These are phyloP conservation scores for Aspergillus steynii DNA, from an alignment of 495 filamentous ascomycete genomes.

Conservation along the genomic window DNA sequence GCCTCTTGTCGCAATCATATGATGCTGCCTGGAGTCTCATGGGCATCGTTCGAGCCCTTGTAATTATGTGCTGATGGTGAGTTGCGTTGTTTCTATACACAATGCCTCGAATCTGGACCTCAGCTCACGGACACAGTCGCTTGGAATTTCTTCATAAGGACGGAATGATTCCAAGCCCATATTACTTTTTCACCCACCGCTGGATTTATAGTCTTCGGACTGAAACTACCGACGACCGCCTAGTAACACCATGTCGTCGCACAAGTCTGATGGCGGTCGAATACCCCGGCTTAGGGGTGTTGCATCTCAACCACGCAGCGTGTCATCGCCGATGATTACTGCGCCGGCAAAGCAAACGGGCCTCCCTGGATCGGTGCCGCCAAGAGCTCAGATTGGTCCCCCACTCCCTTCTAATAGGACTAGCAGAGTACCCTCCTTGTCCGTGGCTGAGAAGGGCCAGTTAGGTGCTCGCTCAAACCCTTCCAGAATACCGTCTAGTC, in stretches of 20 bases:
- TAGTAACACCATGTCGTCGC: constrained; percentile 39
- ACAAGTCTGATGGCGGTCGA: constrained; percentile 36
- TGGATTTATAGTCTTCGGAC: constrained; percentile 30
- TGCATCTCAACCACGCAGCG: constrained; percentile 27
- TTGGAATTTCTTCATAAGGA: constrained; percentile 8
- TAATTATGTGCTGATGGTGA: constrained; percentile 8
- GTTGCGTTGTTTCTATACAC: neutral
- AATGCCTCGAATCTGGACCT: neutral
- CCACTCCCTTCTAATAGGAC: constrained; percentile 24
- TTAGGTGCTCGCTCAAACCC: constrained; percentile 25
- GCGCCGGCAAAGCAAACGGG: constrained; percentile 17
- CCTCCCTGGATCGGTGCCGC: constrained; percentile 18
- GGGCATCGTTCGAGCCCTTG: neutral
- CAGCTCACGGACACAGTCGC: constrained; percentile 3
- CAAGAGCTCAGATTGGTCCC: constrained; percentile 33
- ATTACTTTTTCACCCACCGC: constrained; percentile 20
- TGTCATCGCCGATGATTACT: constrained; percentile 24
- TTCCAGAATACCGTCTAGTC: constrained; percentile 20
- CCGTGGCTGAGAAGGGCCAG: constrained; percentile 29
- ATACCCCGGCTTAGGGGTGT: constrained; percentile 34
- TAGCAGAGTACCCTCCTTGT: constrained; percentile 34
- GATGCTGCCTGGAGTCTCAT: neutral
- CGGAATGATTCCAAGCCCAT: constrained; percentile 40
- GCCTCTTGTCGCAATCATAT: neutral
- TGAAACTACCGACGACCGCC: constrained; percentile 28